Evolutionary conservation across 768 basidiomycete genomes (phyloP).

Genomic region (Lactifluus hygrophoroides): DNA sequence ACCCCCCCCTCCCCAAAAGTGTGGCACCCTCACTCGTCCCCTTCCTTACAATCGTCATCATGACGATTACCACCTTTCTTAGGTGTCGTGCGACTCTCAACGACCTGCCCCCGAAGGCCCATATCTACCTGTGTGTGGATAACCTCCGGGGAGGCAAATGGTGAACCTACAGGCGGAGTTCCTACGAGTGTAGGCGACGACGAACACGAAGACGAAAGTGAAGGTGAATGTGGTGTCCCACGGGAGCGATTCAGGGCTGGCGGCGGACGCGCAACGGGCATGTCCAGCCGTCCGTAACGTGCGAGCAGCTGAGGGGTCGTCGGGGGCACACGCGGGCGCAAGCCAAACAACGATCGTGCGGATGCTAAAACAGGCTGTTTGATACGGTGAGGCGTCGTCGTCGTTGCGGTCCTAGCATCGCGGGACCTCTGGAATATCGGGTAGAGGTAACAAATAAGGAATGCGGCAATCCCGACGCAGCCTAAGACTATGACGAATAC

Average conservation of each 20-base stretch:
- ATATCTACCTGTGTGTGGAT: constrained; percentile 4
- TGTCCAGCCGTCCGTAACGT: constrained; percentile 3
- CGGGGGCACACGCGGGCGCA: neutral
- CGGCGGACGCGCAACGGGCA: constrained; percentile 12
- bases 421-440: neutral
- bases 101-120: neutral
- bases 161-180: neutral
- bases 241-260: constrained; percentile 6
- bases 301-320: constrained; percentile 7
- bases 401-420: neutral
- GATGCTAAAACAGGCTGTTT: neutral
- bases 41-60: neutral
- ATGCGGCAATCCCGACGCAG: constrained; percentile 4
- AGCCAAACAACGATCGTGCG: constrained; percentile 4
- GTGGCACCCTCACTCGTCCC: neutral
- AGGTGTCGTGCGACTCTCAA: constrained; percentile 11
- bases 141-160: neutral
- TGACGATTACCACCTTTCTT: neutral
- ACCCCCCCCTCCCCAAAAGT: neutral
- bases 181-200: neutral
- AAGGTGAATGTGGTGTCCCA: neutral
- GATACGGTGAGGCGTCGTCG: too few species aligned
- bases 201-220: neutral
- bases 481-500: neutral
- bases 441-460: constrained; percentile 16